Conservation (phyloP, 257 asterid genomes). For the Ajuga chamaepitys region DNA sequence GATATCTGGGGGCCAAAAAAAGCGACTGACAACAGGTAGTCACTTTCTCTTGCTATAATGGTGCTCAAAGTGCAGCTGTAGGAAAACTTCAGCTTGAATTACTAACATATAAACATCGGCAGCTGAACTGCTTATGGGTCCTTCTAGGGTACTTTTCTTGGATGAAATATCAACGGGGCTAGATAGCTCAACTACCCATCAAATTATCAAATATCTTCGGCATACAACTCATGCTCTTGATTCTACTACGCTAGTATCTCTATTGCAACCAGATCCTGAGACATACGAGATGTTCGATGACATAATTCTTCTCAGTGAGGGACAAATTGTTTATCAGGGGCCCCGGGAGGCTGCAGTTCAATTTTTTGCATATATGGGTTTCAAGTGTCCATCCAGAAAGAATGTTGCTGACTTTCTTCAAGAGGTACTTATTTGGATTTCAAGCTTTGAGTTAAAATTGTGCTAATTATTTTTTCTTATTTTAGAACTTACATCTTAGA, state of each 20-base stretch:
- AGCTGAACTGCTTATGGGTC: constrained; percentile 94
- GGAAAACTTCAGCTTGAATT: constrained; percentile 13
- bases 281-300: constrained; percentile 86
- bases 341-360: constrained; percentile 59
- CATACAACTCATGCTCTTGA: constrained; percentile 60
- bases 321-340: constrained; percentile 80
- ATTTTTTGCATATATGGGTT: constrained; percentile 64
- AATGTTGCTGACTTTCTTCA: constrained; percentile 85
- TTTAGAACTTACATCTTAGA: constrained; percentile 19
- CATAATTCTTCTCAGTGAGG: constrained; percentile 73
- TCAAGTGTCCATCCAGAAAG: constrained; percentile 74
- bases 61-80: constrained; percentile 13
- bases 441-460: constrained; percentile 13
- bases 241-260: constrained; percentile 69
- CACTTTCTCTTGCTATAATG: constrained; percentile 19
- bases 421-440: constrained; percentile 40
- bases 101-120: constrained; percentile 31
- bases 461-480: not conserved
- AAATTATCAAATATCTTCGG: constrained; percentile 64
- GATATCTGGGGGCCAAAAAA: constrained; percentile 93
- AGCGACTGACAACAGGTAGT: constrained; percentile 84
- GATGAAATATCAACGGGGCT: constrained; percentile 93
- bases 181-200: constrained; percentile 86
- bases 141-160: constrained; percentile 73
- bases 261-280: constrained; percentile 90